Conservation (phyloP, 2,329 filamentous ascomycete species). For the Colletotrichum ledebouriae region DNA sequence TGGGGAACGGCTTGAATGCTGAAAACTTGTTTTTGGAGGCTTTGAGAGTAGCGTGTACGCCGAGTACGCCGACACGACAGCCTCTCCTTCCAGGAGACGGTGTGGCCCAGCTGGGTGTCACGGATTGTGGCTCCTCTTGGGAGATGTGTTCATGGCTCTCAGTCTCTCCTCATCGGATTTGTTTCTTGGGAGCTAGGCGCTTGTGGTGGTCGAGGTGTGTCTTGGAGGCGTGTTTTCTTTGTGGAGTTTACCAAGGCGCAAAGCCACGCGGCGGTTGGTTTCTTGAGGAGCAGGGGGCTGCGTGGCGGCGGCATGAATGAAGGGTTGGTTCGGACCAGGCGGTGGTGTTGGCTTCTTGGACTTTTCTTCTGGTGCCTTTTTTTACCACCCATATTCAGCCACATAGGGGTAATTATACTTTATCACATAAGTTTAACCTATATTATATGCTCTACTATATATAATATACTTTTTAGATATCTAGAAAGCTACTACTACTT, state of each 20-base stretch:
- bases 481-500: too few species aligned
- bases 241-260: slow-evolving; percentile 6
- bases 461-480: too few species aligned
- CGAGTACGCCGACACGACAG: not conserved
- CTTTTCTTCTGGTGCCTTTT: too few species aligned
- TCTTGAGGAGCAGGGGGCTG: not conserved
- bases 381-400: too few species aligned
- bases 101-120: not conserved
- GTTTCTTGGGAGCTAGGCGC: slow-evolving; percentile 2
- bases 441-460: too few species aligned
- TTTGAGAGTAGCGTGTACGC: too few species aligned
- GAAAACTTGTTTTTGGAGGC: slow-evolving; percentile 9
- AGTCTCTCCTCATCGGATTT: not conserved
- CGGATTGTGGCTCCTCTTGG: not conserved
- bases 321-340: not conserved
- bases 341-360: slow-evolving; percentile 18
- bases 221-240: slow-evolving; percentile 10
- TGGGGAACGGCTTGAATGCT: not conserved
- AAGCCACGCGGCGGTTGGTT: slow-evolving; percentile 29
- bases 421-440: too few species aligned
- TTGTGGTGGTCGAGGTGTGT: not conserved
- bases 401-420: too few species aligned
- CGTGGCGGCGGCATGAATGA: not conserved
- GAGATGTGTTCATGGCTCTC: not conserved
- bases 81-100: too few species aligned